Evolutionary conservation across 2,329 filamentous ascomycete genomes (phyloP).

Genomic region (Tolypocladium album): DNA sequence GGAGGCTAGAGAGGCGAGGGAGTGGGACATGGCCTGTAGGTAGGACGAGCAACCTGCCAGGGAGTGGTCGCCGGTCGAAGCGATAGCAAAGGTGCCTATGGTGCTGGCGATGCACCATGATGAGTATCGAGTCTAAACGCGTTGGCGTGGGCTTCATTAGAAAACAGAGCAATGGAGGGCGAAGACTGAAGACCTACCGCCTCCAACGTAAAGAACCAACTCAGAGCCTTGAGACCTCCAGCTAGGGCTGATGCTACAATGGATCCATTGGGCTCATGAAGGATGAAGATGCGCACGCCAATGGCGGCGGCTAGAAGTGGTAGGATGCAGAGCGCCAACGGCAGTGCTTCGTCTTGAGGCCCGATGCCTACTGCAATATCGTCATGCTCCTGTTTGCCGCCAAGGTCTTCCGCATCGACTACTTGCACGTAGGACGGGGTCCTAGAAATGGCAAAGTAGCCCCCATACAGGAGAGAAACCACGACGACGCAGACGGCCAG

Average conservation of each 20-base stretch:
- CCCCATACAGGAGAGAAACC: background rate
- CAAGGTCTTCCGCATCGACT: background rate
- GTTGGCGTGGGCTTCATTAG: background rate
- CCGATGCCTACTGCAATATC: background rate
- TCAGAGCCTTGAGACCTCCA: constrained; percentile 17
- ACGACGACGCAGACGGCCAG: background rate
- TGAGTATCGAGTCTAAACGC: constrained; percentile 14
- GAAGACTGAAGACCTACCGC: constrained; percentile 10
- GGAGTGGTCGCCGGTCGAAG: constrained; percentile 16
- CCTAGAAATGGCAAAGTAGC: background rate
- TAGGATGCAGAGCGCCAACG: background rate
- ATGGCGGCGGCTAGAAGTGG: background rate
- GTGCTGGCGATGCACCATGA: constrained; percentile 20
- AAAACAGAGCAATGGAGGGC: background rate
- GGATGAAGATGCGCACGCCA: background rate
- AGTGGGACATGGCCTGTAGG: constrained; percentile 12
- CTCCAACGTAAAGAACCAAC: constrained; percentile 23
- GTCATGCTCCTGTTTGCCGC: background rate
- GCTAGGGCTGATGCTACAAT: constrained; percentile 5
- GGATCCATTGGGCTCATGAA: background rate
- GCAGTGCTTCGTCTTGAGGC: background rate
- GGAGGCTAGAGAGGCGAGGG: constrained; percentile 16
- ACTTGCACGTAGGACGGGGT: background rate
- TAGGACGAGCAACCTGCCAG: constrained; percentile 12
- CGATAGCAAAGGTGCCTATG: constrained; percentile 20